Evolutionary conservation across 306 rosid genomes (phyloP), one percentile per base, ranked within the genome.

Genomic region (Pyrus betulifolia): DNA sequence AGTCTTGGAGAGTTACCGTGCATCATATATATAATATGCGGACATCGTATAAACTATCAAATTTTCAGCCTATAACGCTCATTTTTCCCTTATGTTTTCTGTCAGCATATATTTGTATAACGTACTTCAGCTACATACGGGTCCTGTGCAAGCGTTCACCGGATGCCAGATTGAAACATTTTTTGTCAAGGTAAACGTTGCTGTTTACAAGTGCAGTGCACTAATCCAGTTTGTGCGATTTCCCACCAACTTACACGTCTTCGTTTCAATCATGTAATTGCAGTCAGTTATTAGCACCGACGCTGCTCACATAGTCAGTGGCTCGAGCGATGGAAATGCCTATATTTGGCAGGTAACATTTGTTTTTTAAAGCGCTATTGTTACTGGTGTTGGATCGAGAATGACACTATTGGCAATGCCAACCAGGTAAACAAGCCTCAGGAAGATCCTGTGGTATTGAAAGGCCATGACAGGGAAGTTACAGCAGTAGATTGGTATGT

Each of bases 271-370:
- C 71, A 40, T 82, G 80, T 76, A 79, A 84, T 81, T 76, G 55
- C 93, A 96, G 99, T 75, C 97, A 6, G 88, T 89, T 57, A 85
- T 96, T 76, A 92, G 99, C 70, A 96, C 99, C 9, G 97, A 96
- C 86, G 98, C 94, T 23, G 61, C 86, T 49, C 88, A 85, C 81
- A 82, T 95, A 65, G 89, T 91, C 67, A 79, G 98, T 51, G 99
- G 99, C 85, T 95, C 99, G 75, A 90, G 96, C 28, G 86, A 88
- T 80, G 99, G 90, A 82, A 87, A 85, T 59, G 97, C 93, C 80
- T 86, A 85, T 67, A 84, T 95, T 82, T 95, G 99, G 99, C 84
- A 88, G 99, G 99, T 91, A 52, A 82, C 25, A 5, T 70, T 77
- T 77, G 11, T 49, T 25, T 59, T 6, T 5, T 52, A 15, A 5